Evolutionary conservation across 768 basidiomycete genomes (phyloP).

Genomic region (Suillus hirtellus): DNA sequence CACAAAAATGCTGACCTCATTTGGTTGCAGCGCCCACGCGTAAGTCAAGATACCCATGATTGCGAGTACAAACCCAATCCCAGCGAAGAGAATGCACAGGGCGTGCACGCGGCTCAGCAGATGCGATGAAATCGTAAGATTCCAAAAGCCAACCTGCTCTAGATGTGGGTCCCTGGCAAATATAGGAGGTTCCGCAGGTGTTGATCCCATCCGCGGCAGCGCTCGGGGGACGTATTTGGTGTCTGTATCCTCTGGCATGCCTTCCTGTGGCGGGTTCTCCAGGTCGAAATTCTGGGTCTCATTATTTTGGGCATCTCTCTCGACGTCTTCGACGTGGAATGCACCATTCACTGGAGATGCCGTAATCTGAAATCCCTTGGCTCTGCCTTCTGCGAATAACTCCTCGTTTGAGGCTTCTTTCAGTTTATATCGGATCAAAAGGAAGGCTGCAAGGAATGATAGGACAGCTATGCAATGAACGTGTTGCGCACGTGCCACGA

Average conservation of each 20-base stretch:
- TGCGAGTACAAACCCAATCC: conserved; percentile 50
- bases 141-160: conserved; percentile 50
- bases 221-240: not conserved
- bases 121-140: conserved; percentile 37
- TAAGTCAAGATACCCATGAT: conserved; percentile 51
- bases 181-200: conserved; percentile 29
- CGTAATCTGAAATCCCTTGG: conserved; percentile 15
- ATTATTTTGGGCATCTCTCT: conserved; percentile 9
- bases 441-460: conserved; percentile 57
- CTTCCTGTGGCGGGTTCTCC: not conserved
- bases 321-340: conserved; percentile 15
- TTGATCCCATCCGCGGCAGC: conserved; percentile 8
- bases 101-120: conserved; percentile 50
- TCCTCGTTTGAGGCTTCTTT: conserved; percentile 53
- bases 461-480: conserved; percentile 33
- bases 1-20: conserved; percentile 45
- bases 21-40: conserved; percentile 50
- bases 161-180: conserved; percentile 50
- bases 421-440: conserved; percentile 55
- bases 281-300: not conserved
- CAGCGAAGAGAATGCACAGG: conserved; percentile 48
- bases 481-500: not conserved
- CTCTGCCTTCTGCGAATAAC: conserved; percentile 34
- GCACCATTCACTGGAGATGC: conserved; percentile 23
- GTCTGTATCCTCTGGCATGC: not conserved